A percentile compares a stretch with the other conserved stretches of the same genome.
Conservation (phyloP, 768 basidiomycete species). For the Termitomyces sp. region DNA sequence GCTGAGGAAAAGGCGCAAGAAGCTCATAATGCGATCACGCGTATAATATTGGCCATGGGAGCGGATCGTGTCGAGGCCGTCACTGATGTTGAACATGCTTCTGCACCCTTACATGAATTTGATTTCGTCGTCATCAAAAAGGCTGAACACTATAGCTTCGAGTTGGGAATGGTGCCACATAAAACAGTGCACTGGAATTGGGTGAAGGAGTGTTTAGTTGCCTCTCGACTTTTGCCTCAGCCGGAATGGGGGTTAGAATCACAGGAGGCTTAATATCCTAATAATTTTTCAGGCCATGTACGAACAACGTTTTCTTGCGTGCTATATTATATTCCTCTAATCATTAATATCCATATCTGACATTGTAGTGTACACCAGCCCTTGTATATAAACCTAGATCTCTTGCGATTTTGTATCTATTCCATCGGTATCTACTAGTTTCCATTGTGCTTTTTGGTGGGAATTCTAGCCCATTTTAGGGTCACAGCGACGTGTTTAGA, state of each 20-base stretch:
- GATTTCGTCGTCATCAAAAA: conserved; percentile 68
- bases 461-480: neutral
- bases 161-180: conserved; percentile 20
- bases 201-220: conserved; percentile 78
- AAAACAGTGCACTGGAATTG: conserved; percentile 57
- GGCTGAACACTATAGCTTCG: conserved; percentile 27
- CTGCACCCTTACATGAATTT: conserved; percentile 36
- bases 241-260: conserved; percentile 27
- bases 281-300: neutral
- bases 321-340: neutral
- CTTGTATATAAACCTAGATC: neutral
- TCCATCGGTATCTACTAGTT: neutral
- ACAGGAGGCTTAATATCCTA: conserved; percentile 17
- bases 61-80: conserved; percentile 70
- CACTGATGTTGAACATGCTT: conserved; percentile 43
- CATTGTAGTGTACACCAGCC: neutral
- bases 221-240: conserved; percentile 49
- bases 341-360: neutral
- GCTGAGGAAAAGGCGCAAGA: conserved; percentile 35
- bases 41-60: conserved; percentile 78
- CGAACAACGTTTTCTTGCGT: neutral
- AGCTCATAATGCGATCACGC: conserved; percentile 48
- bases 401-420: neutral
- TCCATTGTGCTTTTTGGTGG: neutral
- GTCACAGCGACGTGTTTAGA: neutral